Base-by-base conservation (phyloP, 768 basidiomycete genomes). In the Stropharia rugosoannulata region DNA sequence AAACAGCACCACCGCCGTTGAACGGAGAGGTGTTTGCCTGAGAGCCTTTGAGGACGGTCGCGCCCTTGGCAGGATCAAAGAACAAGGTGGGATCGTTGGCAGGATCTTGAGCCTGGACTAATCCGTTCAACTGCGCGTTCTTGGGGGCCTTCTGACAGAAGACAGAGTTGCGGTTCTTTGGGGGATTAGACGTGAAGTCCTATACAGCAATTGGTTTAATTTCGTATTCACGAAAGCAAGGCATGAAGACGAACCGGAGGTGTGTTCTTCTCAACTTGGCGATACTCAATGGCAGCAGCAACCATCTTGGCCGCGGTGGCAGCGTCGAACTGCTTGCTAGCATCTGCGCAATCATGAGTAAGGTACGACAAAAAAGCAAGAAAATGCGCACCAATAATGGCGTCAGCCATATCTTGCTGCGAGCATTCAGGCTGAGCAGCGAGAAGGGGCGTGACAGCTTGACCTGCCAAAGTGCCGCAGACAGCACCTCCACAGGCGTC, bases 181-280 rank as follows among this genome's bases (percentile, higher is more conserved):
- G 77, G 4, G 84, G 80, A 60, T 82, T 80, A 2, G 72, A 76
- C 9, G 73, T 73, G 65, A 82, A 83, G 62, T 83, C 81, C 79
- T 83, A 48, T 44, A 32, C 32, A n/a, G 10, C 25, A 29, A 32
- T 35, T 43, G 43, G 15, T 38, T 25, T 42, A 25, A 43, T 15
- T 37, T 32, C 4, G 22, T 15, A 29, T 5, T 49, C 35, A 49
- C 16, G 11, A 27, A 16, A 49, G 16, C 7, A 36, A 18, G 12
- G 22, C 40, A 40, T 5, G 35, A 37, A 52, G 50, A 61, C 73
- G 53, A 60, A 80, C 81, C 38, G 81, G 81, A 61, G 80, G 80
- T 1, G 82, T 83, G 65, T 85, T 84, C 73, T 82, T 85, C 71
- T 84, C 83, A 0, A 66, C 74, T 59, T 82, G 78, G 44, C 82